Conservation (phyloP, 805 yeast species). For the Yamadazyma tumulicola region DNA sequence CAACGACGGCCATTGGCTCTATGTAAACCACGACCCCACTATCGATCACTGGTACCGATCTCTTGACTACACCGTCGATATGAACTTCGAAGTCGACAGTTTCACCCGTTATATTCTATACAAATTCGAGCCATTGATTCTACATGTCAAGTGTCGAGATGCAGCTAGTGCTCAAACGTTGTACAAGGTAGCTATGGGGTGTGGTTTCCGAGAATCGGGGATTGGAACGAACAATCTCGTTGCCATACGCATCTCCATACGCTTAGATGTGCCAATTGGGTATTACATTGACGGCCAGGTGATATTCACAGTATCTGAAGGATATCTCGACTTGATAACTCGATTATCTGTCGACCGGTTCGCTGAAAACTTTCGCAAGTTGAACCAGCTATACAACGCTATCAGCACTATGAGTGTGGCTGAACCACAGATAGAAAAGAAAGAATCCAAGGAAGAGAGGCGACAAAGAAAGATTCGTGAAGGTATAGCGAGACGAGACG, state of each 20-base stretch:
- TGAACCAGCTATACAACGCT: constrained; percentile 44
- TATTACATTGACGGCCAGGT: constrained; percentile 33
- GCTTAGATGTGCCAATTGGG: constrained; percentile 77
- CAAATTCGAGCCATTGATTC: constrained; percentile 82
- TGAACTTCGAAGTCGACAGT: constrained; percentile 1
- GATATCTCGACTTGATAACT: constrained; percentile 52
- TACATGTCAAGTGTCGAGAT: constrained; percentile 78
- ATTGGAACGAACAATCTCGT: constrained; percentile 76
- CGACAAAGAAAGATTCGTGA: constrained; percentile 50
- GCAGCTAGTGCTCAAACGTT: constrained; percentile 54
- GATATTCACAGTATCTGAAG: constrained; percentile 45
- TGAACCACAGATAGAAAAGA: constrained; percentile 4
- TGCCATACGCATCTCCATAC: constrained; percentile 72
- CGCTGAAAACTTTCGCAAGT: constrained; percentile 57
- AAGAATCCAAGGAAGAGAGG: constrained; percentile 58
- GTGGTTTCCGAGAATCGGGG: constrained; percentile 87
- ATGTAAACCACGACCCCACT: constrained; percentile 63
- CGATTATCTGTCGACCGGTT: constrained; percentile 60
- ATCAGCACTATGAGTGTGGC: constrained; percentile 29
- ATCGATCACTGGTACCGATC: constrained; percentile 48
- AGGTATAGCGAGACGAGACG: constrained; percentile 40
- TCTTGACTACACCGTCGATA: constrained; percentile 19
- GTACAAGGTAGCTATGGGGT: constrained; percentile 69
- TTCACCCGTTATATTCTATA: constrained; percentile 57
- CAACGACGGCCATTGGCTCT: constrained; percentile 79